Evolutionary conservation across 768 basidiomycete genomes (phyloP).

Genomic region (Kwoniella shandongensis): DNA sequence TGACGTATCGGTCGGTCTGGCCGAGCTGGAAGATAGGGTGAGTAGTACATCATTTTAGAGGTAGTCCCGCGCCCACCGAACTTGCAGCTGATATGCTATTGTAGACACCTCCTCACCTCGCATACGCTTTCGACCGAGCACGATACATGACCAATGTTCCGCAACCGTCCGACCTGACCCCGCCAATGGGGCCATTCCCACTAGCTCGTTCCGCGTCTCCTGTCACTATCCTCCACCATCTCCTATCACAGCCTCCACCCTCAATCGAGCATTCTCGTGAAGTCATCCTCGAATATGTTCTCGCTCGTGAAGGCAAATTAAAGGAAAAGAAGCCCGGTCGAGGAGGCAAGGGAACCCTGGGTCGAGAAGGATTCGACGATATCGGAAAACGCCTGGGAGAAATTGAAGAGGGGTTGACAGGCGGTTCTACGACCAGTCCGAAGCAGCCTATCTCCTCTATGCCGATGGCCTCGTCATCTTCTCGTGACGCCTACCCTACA

Average conservation of each 20-base stretch:
- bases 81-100: background rate
- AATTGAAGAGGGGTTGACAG: conserved; percentile 37
- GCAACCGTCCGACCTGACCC: conserved; percentile 49
- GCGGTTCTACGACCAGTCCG: conserved; percentile 7
- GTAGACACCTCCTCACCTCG: conserved; percentile 36
- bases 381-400: conserved; percentile 37
- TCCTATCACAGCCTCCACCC: conserved; percentile 41
- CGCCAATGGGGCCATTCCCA: conserved; percentile 44
- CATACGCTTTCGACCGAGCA: conserved; percentile 41
- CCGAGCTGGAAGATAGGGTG: conserved; percentile 49
- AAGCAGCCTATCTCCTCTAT: conserved; percentile 2
- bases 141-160: conserved; percentile 48
- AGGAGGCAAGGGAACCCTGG: conserved; percentile 50
- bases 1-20: conserved; percentile 47
- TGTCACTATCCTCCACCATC: conserved; percentile 41
- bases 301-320: conserved; percentile 38
- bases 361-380: conserved; percentile 44
- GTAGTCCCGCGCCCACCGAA: background rate
- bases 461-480: conserved; percentile 1
- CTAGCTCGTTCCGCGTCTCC: conserved; percentile 41
- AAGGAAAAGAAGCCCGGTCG: conserved; percentile 40
- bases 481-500: conserved; percentile 19
- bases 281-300: conserved; percentile 49
- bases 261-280: conserved; percentile 47
- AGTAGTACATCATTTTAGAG: conserved; percentile 14